Base-by-base conservation (phyloP, 192 early-diverging fungal genomes). In the Coemansia aciculifera region DNA sequence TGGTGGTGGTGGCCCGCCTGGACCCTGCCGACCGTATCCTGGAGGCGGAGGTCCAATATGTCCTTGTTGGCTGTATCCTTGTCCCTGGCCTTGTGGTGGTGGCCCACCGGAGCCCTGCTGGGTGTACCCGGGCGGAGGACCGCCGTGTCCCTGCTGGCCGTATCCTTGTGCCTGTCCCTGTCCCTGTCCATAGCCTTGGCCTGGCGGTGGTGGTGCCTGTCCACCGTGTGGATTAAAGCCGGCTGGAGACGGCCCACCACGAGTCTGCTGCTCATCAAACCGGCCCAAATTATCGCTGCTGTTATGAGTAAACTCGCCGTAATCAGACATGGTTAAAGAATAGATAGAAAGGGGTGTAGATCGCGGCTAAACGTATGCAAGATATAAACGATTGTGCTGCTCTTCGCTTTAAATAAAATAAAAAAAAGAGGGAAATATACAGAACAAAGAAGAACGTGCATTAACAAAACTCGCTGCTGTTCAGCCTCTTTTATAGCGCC, bases 301-400 rank as follows among this genome's bases (percentile, higher is more conserved):
- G 11, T 9, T 65, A 21, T 66, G 52, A 36, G 39, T 29, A 56
- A 31, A 56, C 56, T 57, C 57, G 66, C 42, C 38, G 66, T 40
- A 57, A 36, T 54, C 66, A 67, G 52, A 67, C 66, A 67, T 67
- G 51, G 13, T 23, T 6, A 65, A 66, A 36, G 2, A 19, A 59
- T 13, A 59, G 32, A 36, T 34, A 7, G 17, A 60, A 17, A 9
- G 5, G 21, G 59, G 17, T 31, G 29, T 13, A 17, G 54, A 31
- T 17, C 29, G 54, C 54, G 15, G 13, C 0, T 32, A 56, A 56
- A 56, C 29, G 27, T 32, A 9, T 27, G 19, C 48, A 52, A 52
- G 23, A 52, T 3, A 11, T 27, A 29, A 52, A 48, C 46, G 19
- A 48, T 48, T 21, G 46, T 21, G 46, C 19, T 48, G 23, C 23